Evolutionary conservation across 768 basidiomycete genomes (phyloP).

Genomic region (Cubamyces sp.): DNA sequence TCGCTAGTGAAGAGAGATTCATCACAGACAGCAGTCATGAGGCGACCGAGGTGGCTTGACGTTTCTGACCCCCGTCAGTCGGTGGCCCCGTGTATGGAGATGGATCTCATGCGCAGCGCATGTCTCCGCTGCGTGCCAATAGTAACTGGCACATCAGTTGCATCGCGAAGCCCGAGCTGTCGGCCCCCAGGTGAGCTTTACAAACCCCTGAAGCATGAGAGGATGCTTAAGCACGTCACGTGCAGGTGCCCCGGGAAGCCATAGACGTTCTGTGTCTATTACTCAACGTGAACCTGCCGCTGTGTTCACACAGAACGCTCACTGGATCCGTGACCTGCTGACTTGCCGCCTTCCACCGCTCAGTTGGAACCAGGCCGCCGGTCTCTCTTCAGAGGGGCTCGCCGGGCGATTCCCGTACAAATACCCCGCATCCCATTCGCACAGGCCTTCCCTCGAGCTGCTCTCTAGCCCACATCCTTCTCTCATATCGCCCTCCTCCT

Average conservation of each 20-base stretch:
- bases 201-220: conserved; percentile 23
- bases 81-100: background rate
- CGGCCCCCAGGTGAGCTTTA: conserved; percentile 19
- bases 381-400: background rate
- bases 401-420: conserved; percentile 15
- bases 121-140: background rate
- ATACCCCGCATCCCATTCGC: conserved; percentile 20
- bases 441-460: conserved; percentile 8
- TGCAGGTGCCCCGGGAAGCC: conserved; percentile 14
- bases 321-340: conserved; percentile 21
- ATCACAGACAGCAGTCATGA: conserved; percentile 5
- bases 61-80: background rate
- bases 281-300: conserved; percentile 14
- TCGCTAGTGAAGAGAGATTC: background rate
- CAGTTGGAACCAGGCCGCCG: conserved; percentile 11
- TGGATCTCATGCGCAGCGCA: conserved; percentile 3
- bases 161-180: conserved; percentile 14
- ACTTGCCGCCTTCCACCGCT: conserved; percentile 5
- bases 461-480: conserved; percentile 15
- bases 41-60: background rate
- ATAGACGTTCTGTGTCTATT: conserved; percentile 21
- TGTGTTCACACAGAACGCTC: conserved; percentile 15
- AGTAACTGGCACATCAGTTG: conserved; percentile 6
- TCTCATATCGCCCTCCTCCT: conserved; percentile 1
- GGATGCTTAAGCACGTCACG: conserved; percentile 23